Percentiles rank a stretch among this genome's conserved stretches.
These are phyloP conservation scores for Trichothecium sympodiale DNA, from an alignment of 2,329 filamentous ascomycete genomes.

Conservation along the genomic window DNA sequence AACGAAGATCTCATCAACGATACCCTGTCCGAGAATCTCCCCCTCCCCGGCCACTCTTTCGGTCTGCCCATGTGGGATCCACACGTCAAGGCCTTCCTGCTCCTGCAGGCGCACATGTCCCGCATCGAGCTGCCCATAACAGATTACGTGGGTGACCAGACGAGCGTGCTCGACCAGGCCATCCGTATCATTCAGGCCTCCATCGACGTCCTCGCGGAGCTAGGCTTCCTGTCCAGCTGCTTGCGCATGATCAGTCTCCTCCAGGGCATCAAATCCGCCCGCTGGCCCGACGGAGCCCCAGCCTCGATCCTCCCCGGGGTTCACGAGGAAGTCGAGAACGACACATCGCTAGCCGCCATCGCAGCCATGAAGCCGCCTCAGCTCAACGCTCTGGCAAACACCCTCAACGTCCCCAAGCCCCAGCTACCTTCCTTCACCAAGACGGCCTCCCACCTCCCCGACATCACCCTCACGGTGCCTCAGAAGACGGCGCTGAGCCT, in stretches of 20 bases:
- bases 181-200: slow-evolving; percentile 95
- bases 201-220: slow-evolving; percentile 85
- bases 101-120: slow-evolving; percentile 91
- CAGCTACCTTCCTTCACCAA: slow-evolving; percentile 40
- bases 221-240: slow-evolving; percentile 71
- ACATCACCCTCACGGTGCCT: slow-evolving; percentile 51
- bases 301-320: slow-evolving; percentile 72
- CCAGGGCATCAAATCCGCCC: slow-evolving; percentile 83
- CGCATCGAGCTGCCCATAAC: slow-evolving; percentile 86
- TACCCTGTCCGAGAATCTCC: slow-evolving; percentile 73
- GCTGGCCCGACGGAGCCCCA: slow-evolving; percentile 78
- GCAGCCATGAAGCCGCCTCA: slow-evolving; percentile 22
- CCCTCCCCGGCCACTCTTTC: slow-evolving; percentile 46
- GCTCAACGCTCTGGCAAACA: slow-evolving; percentile 32
- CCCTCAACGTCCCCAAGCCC: slow-evolving; percentile 36
- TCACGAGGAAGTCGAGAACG: slow-evolving; percentile 28
- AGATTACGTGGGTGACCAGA: slow-evolving; percentile 94
- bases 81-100: slow-evolving; percentile 88
- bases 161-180: slow-evolving; percentile 81
- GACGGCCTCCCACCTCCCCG: slow-evolving; percentile 55
- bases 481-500: slow-evolving; percentile 53
- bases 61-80: slow-evolving; percentile 95
- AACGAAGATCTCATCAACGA: slow-evolving; percentile 97
- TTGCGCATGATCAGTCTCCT: slow-evolving; percentile 74
- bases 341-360: slow-evolving; percentile 32